These are phyloP conservation scores for thale cress (Arabidopsis thaliana) DNA, from an alignment of 345 rosid genomes.

Conservation along the genomic window TAIR10.1 NC_003070.9:27517001-27517500, in stretches of 20 bases:
- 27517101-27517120: background rate
- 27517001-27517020: slow-evolving; percentile 7
- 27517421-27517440: background rate
- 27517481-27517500: background rate
- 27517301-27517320: slow-evolving; percentile 95
- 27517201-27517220: slow-evolving; percentile 7
- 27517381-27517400: background rate
- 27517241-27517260: background rate
- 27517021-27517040: background rate
- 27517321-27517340: slow-evolving; percentile 85
- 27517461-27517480: background rate
- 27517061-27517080: background rate
- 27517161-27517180: slow-evolving; percentile 70
- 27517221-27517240: background rate
- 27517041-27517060: background rate
- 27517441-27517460: background rate
- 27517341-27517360: slow-evolving; percentile 63
- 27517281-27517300: slow-evolving; percentile 89
- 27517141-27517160: slow-evolving; percentile 91
- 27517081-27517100: background rate
- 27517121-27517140: slow-evolving; percentile 50
- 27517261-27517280: slow-evolving; percentile 59
- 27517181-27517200: slow-evolving; percentile 83
- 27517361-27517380: slow-evolving; percentile 19
- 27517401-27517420: background rate